Conservation (phyloP, 805 yeast species). For the Komagataella pastoris region DNA sequence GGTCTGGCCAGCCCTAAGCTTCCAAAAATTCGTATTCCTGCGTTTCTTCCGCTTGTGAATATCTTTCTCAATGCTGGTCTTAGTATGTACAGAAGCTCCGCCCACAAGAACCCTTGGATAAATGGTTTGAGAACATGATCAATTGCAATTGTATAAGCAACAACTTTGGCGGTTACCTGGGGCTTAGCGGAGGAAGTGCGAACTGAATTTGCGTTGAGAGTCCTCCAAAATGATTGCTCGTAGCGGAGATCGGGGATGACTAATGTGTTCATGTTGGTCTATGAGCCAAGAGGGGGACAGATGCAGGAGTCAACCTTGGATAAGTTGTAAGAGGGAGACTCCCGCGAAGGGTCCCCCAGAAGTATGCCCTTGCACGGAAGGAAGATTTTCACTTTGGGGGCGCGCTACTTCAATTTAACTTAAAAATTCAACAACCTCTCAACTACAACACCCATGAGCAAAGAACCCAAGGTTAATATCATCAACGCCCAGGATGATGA, state of each 20-base stretch:
- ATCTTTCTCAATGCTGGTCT: conserved; percentile 21
- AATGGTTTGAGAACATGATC: conserved; percentile 46
- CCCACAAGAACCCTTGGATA: conserved; percentile 37
- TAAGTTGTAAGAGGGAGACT: background rate
- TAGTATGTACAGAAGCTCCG: conserved; percentile 20
- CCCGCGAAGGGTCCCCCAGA: background rate
- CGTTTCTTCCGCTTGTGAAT: conserved; percentile 9
- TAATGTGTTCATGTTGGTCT: conserved; percentile 3
- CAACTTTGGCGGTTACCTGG: conserved; percentile 29
- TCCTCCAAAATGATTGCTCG: conserved; percentile 42
- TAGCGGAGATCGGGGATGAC: conserved; percentile 53
- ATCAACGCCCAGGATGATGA: conserved; percentile 75
- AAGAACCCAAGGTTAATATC: conserved; percentile 76
- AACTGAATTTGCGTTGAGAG: conserved; percentile 17
- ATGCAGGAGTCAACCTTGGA: background rate
- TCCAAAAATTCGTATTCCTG: conserved; percentile 9
- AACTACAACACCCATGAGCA: conserved; percentile 8
- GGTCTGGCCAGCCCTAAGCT: conserved; percentile 1
- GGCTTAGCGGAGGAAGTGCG: conserved; percentile 13
- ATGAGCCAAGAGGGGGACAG: background rate
- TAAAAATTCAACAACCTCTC: background rate
- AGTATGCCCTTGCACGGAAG: background rate
- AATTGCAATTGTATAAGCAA: conserved; percentile 31
- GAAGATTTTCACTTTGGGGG: conserved; percentile 3
- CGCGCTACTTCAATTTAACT: background rate